phyloP scores from a whole-genome alignment of 371 early-diverging fungal species.

The Umbelopsis sp. region DNA sequence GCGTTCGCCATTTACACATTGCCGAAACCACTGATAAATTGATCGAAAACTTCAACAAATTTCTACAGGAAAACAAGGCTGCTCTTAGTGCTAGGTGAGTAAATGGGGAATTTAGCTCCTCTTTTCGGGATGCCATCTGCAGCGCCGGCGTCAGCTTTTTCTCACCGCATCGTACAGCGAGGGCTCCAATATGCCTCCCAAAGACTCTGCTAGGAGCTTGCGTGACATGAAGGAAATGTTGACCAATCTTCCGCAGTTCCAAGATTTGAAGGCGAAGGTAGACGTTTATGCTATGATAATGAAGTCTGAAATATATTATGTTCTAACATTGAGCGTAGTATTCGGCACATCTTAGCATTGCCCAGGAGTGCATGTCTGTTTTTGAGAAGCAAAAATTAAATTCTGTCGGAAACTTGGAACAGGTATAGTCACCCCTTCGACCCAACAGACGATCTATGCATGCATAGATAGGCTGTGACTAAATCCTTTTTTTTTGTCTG shows the following conservation, averaged over 20 bases:
- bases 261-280: slow-evolving; percentile 87
- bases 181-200: slow-evolving; percentile 29
- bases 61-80: slow-evolving; percentile 65
- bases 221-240: slow-evolving; percentile 91
- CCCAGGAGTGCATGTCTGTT: slow-evolving; percentile 85
- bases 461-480: slow-evolving; percentile 17
- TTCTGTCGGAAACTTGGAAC: slow-evolving; percentile 81
- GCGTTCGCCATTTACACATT: slow-evolving; percentile 92
- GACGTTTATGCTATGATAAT: background rate
- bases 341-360: slow-evolving; percentile 91
- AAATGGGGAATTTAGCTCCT: background rate
- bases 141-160: background rate
- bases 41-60: slow-evolving; percentile 80
- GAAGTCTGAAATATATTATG: no score
- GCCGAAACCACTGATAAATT: slow-evolving; percentile 89
- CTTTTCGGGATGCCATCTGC: background rate
- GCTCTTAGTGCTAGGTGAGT: slow-evolving; percentile 48
- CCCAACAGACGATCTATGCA: background rate
- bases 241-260: slow-evolving; percentile 90
- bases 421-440: slow-evolving; percentile 40
- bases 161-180: slow-evolving; percentile 20
- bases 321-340: slow-evolving; percentile 54
- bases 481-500: background rate
- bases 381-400: slow-evolving; percentile 80
- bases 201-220: slow-evolving; percentile 69